These are phyloP conservation scores for Linnemannia schmuckeri DNA, from an alignment of 192 early-diverging fungal species.

Conservation along the genomic window DNA sequence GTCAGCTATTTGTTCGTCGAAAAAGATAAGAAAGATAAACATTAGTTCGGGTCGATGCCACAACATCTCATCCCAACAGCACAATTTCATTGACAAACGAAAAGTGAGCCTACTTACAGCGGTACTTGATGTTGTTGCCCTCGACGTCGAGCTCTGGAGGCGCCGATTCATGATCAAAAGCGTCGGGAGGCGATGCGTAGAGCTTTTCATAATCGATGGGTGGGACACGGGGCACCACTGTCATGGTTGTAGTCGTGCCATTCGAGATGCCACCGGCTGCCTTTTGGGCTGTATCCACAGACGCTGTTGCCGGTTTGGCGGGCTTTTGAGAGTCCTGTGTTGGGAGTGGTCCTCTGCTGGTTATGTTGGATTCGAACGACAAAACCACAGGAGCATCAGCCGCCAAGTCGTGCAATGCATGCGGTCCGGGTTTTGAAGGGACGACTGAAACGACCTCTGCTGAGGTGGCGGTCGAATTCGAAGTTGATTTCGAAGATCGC, in stretches of 20 bases:
- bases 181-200: slow-evolving; percentile 38
- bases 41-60: background rate
- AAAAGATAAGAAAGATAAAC: background rate
- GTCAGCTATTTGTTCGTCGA: slow-evolving; percentile 23
- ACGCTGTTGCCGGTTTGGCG: background rate
- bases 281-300: background rate
- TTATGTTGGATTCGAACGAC: slow-evolving; percentile 8
- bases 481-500: background rate
- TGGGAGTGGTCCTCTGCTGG: background rate
- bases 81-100: too few species aligned
- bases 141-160: slow-evolving; percentile 52
- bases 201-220: slow-evolving; percentile 17
- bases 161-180: slow-evolving; percentile 52
- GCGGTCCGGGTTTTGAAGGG: slow-evolving; percentile 34
- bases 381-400: slow-evolving; percentile 27
- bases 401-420: slow-evolving; percentile 37
- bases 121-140: slow-evolving; percentile 47
- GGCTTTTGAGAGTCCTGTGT: background rate
- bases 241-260: background rate
- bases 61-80: background rate
- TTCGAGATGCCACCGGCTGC: background rate
- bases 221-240: background rate
- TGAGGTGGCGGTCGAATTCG: background rate
- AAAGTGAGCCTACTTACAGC: slow-evolving; percentile 15
- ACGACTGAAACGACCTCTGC: background rate